phyloP scores from a whole-genome alignment of 2,329 filamentous ascomycete genomes.

The Microcyclospora tardicrescens region DNA sequence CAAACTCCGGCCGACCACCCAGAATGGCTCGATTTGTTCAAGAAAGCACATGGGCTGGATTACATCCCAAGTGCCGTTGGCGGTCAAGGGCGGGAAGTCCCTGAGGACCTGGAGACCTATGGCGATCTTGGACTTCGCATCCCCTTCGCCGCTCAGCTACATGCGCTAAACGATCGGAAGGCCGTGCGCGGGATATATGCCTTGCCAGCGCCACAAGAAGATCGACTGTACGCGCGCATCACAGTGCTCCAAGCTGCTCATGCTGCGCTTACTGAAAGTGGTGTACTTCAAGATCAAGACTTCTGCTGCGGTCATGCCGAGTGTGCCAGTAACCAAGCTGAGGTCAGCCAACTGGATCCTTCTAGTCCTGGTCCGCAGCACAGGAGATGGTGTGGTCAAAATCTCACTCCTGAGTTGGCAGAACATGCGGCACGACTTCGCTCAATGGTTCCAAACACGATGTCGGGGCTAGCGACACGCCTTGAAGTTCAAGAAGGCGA shows the following conservation, averaged over 20 bases:
- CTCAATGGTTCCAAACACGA: too few species aligned
- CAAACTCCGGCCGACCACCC: slow-evolving; percentile 28
- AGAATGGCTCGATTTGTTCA: slow-evolving; percentile 38
- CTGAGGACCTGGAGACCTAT: slow-evolving; percentile 24
- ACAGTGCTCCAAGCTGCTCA: slow-evolving; percentile 10
- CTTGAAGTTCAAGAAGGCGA: background rate
- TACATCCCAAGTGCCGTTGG: slow-evolving; percentile 21
- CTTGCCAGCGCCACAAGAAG: background rate
- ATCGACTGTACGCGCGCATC: background rate
- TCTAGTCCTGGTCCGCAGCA: slow-evolving; percentile 3
- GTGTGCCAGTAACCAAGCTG: slow-evolving; percentile 15
- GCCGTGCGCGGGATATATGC: background rate
- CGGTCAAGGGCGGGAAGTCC: slow-evolving; percentile 18
- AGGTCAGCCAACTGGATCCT: slow-evolving; percentile 11
- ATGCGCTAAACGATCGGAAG: slow-evolving; percentile 17
- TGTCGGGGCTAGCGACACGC: too few species aligned
- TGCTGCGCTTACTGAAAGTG: slow-evolving; percentile 10
- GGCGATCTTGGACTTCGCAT: slow-evolving; percentile 23
- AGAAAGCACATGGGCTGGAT: slow-evolving; percentile 34
- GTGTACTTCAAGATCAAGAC: slow-evolving; percentile 10
- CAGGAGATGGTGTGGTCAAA: slow-evolving; percentile 15
- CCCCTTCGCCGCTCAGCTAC: slow-evolving; percentile 20
- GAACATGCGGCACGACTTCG: background rate
- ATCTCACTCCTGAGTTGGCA: slow-evolving; percentile 5
- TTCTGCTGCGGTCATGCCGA: slow-evolving; percentile 13